Percentiles rank a stretch among this genome's conserved stretches.
These are phyloP conservation scores for Bidens hawaiensis DNA, from an alignment of 140 eudicot genomes.

Conservation along the genomic window DNA sequence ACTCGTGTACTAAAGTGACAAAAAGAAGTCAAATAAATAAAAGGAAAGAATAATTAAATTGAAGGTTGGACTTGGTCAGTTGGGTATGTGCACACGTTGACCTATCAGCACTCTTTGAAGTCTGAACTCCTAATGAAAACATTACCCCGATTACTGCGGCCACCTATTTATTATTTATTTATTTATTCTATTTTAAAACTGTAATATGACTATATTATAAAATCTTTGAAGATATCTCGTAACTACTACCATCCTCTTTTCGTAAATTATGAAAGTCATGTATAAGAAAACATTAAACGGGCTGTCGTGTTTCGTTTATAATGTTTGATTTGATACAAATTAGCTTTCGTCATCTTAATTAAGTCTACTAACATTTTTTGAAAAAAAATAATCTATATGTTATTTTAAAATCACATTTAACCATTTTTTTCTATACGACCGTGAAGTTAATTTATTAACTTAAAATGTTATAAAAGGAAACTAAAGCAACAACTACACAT, in stretches of 20 bases:
- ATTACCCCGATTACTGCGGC: constrained; percentile 31
- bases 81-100: too few species aligned
- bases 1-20: too few species aligned
- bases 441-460: too few species aligned
- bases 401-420: background rate
- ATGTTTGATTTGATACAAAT: background rate
- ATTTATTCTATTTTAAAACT: background rate
- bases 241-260: background rate
- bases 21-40: too few species aligned
- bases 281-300: background rate
- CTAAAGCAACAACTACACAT: too few species aligned
- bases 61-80: constrained; percentile 26
- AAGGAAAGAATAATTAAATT: background rate
- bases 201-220: too few species aligned
- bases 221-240: background rate
- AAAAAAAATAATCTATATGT: too few species aligned
- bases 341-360: background rate
- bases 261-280: background rate
- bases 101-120: constrained; percentile 18
- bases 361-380: background rate
- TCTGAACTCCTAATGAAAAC: constrained; percentile 22
- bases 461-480: too few species aligned
- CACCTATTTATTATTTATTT: too few species aligned
- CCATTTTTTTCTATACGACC: too few species aligned
- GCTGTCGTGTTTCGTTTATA: background rate